Percentiles rank a stretch among this genome's conserved stretches.
phyloP scores from a whole-genome alignment of 108 stramenopile genomes.

The Pseudonitzschia multistriata region DNA sequence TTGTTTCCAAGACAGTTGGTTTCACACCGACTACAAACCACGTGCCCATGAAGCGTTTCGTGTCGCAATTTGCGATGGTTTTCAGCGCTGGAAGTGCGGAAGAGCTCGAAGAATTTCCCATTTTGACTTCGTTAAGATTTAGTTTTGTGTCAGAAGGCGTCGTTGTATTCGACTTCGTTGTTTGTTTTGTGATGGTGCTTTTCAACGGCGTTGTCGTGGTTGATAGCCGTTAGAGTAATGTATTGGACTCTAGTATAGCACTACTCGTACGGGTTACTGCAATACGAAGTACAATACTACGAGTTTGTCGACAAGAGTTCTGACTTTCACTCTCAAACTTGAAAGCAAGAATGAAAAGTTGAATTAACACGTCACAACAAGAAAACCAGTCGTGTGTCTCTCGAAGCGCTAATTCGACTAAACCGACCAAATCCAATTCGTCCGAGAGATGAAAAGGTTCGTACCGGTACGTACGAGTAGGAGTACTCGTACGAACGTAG shows the following conservation, averaged over 20 bases:
- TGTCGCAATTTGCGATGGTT: background rate
- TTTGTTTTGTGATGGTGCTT: background rate
- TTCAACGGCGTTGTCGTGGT: background rate
- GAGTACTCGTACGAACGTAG: too few relatives aligned
- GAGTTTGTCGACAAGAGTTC: background rate
- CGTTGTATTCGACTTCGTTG: background rate
- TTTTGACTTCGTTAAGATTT: too few relatives aligned
- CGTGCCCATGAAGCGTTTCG: conserved; percentile 50
- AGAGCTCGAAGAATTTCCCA: background rate
- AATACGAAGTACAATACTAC: too few relatives aligned
- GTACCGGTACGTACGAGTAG: too few relatives aligned
- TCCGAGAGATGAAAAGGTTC: too few relatives aligned
- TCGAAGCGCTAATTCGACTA: too few relatives aligned
- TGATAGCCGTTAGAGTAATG: too few relatives aligned
- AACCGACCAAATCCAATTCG: too few relatives aligned
- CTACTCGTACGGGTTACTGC: too few relatives aligned
- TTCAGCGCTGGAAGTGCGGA: conserved; percentile 1
- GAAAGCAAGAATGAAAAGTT: conserved; percentile 7
- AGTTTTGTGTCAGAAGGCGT: too few relatives aligned
- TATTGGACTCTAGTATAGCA: too few relatives aligned
- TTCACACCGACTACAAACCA: conserved; percentile 71
- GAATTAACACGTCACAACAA: background rate
- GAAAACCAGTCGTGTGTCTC: background rate
- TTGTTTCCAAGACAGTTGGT: conserved; percentile 59
- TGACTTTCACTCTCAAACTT: too few relatives aligned